Conservation (phyloP, 108 stramenopile genomes). For the Cylindrotheca closterium region DNA sequence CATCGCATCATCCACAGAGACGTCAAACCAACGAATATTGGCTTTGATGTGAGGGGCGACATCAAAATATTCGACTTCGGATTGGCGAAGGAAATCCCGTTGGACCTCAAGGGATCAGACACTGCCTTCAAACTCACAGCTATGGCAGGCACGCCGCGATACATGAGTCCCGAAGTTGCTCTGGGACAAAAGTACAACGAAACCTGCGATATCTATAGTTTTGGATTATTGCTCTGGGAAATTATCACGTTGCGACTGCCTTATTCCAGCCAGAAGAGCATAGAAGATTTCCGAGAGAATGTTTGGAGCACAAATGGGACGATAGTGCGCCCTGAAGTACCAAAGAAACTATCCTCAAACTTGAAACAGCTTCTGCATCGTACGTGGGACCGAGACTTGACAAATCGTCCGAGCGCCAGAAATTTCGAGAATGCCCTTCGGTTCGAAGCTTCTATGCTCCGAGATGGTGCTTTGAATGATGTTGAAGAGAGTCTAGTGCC, state of each 20-base stretch:
- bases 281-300: too few species aligned
- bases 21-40: conserved; percentile 31
- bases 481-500: too few species aligned
- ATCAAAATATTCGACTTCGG: conserved; percentile 37
- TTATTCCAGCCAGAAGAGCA: too few species aligned
- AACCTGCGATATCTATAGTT: conserved; percentile 74
- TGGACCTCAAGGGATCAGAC: not conserved
- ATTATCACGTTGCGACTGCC: conserved; percentile 40
- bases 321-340: too few species aligned
- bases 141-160: conserved; percentile 13
- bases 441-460: too few species aligned
- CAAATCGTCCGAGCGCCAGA: too few species aligned
- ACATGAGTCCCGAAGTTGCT: conserved; percentile 50
- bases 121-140: not conserved
- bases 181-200: conserved; percentile 71
- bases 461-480: too few species aligned
- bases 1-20: conserved; percentile 19
- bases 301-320: too few species aligned
- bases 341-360: too few species aligned
- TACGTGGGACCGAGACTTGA: too few species aligned
- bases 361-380: too few species aligned
- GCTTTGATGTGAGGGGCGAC: conserved; percentile 22
- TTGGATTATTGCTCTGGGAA: conserved; percentile 71
- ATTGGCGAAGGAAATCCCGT: conserved; percentile 19
- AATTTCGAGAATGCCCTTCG: too few species aligned